Base-by-base conservation (phyloP, 176 grass and related monocot species). In the Secale cereale region DNA sequence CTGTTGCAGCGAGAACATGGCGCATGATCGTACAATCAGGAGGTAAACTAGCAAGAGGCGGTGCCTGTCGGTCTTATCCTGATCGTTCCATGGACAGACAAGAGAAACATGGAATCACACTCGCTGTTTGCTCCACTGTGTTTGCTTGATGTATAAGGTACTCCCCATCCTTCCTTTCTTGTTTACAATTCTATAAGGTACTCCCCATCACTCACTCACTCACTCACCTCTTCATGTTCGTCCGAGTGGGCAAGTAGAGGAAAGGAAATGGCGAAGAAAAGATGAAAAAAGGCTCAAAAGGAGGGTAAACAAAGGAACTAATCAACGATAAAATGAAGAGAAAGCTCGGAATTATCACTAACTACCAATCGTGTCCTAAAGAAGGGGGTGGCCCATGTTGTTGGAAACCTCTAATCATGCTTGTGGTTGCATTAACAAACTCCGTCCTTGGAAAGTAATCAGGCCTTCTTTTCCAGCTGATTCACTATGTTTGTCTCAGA, bases 111-210 rank as follows among this genome's bases (percentile, higher is more conserved):
- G 68, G 22, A 75, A 72, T 75, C 68, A 87, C 65, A 62, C 12
- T 46, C 22, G 35, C 19, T 39, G 31, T 46, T 74, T 90, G 66
- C 71, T 90, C 63, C 70, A 31, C 37, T 74, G 28, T 69, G 41
- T 63, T 87, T 41, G 50, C 61, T 87, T 91, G 81, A 7, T 91
- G 70, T 85, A 75, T 50, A 87, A 85, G 61, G 70, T 85, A 85
- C 77, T 81, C 87, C 16, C 75, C 59, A 10, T 25, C 10, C n/a
- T 61, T 57, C 20, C 50, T 57, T 57, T 22, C 54, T 57, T 22
- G 17, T 57, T 57, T 22, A 22, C 19, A 57, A 57, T 57, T 57
- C 8, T 77, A 75, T 50, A 87, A 85, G 77, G 50, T 84, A 84
- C 81, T 77, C 81, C 15, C 75, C 46, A 54, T 54, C 73, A 22